Evolutionary conservation across 2,329 filamentous ascomycete species (phyloP).

Genomic region (Cyanodermella asteris): DNA sequence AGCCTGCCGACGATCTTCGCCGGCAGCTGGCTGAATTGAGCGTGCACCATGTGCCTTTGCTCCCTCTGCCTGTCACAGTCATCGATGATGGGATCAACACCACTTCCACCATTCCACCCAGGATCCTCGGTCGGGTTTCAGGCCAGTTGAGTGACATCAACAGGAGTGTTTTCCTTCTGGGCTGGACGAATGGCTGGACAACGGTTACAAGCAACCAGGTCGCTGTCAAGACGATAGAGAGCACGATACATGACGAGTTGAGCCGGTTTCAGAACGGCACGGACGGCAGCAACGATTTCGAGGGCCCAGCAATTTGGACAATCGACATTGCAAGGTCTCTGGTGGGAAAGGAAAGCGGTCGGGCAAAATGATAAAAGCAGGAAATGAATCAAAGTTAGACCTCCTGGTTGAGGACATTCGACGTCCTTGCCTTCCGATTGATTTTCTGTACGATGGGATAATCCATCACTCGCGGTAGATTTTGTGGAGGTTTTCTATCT

Average conservation of each 20-base stretch:
- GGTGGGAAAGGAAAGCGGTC: constrained; percentile 41
- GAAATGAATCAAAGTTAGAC: too few species aligned
- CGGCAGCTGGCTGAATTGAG: constrained; percentile 17
- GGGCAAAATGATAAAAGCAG: too few species aligned
- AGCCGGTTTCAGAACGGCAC: too few species aligned
- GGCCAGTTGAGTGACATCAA: constrained; percentile 38
- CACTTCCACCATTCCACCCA: constrained; percentile 20
- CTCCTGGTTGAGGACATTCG: too few species aligned
- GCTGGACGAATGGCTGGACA: constrained; percentile 40
- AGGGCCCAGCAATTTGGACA: constrained; percentile 41
- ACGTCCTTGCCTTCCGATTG: too few species aligned
- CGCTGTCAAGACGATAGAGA: constrained; percentile 43
- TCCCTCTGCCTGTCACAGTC: constrained; percentile 39
- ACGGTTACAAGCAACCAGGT: constrained; percentile 52
- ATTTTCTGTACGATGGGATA: too few species aligned
- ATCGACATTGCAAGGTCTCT: constrained; percentile 43
- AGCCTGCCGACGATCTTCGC: constrained; percentile 6
- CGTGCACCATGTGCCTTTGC: constrained; percentile 28
- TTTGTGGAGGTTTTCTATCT: too few species aligned
- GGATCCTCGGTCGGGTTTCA: constrained; percentile 18
- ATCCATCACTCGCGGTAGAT: too few species aligned
- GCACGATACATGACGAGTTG: constrained; percentile 30
- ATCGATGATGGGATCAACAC: constrained; percentile 17
- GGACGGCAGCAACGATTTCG: constrained; percentile 23
- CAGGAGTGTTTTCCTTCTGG: constrained; percentile 46